These are phyloP conservation scores for Mycena leptocephala DNA, from an alignment of 768 basidiomycete species.

Conservation along the genomic window DNA sequence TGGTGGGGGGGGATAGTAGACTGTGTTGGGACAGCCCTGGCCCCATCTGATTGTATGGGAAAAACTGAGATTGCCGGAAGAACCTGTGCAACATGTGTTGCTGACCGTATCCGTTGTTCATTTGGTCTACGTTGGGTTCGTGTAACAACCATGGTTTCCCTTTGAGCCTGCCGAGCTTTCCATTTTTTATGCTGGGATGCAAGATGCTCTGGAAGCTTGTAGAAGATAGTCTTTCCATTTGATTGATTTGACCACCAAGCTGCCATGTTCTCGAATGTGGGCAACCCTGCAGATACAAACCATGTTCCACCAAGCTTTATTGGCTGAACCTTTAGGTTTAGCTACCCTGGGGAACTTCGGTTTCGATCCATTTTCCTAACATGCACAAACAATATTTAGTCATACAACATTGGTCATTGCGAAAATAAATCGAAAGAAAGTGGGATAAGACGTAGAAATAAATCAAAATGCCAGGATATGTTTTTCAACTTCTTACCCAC, in stretches of 20 bases:
- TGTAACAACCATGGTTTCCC: not conserved
- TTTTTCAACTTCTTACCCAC: too few relatives aligned
- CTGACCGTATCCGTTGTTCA: not conserved
- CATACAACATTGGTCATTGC: too few relatives aligned
- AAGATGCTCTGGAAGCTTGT: constrained; percentile 35
- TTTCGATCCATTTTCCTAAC: too few relatives aligned
- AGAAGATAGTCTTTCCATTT: constrained; percentile 33
- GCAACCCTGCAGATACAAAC: not conserved
- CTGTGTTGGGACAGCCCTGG: not conserved
- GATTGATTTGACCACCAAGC: constrained; percentile 24
- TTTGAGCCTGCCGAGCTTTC: not conserved
- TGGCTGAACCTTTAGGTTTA: too few relatives aligned
- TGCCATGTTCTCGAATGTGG: constrained; percentile 21
- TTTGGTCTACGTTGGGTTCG: not conserved
- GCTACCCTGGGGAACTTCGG: too few relatives aligned
- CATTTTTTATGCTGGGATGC: constrained; percentile 19
- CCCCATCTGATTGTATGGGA: not conserved
- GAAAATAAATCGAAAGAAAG: too few relatives aligned
- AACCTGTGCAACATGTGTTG: not conserved
- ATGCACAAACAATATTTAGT: too few relatives aligned
- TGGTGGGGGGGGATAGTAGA: too few relatives aligned
- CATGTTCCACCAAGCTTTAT: not conserved
- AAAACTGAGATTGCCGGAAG: not conserved
- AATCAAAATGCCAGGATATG: too few relatives aligned
- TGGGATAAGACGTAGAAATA: too few relatives aligned